Percentiles rank a stretch among this genome's conserved stretches.
Evolutionary conservation across 2,329 filamentous ascomycete genomes (phyloP).

Genomic region (Fusarium torulosum): DNA sequence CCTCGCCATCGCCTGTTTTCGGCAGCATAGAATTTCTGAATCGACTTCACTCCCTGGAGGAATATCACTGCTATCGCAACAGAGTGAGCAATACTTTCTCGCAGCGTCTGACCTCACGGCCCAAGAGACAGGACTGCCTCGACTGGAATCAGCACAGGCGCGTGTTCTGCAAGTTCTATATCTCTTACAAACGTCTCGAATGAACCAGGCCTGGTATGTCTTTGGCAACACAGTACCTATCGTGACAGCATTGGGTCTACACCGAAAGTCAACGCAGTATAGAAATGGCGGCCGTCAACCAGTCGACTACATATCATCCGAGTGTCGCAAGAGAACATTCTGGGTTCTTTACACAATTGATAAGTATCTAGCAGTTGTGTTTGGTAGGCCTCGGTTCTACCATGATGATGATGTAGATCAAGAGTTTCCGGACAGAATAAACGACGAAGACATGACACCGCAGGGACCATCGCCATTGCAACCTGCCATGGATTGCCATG

Average conservation of each 20-base stretch:
- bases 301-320: conserved; percentile 59
- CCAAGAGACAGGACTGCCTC: conserved; percentile 65
- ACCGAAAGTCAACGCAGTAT: conserved; percentile 44
- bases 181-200: conserved; percentile 68
- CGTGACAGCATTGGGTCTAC: conserved; percentile 58
- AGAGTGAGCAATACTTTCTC: conserved; percentile 57
- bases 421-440: conserved; percentile 65
- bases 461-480: conserved; percentile 52
- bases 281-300: conserved; percentile 30
- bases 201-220: conserved; percentile 71
- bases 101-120: conserved; percentile 56
- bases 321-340: conserved; percentile 69
- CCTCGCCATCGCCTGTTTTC: conserved; percentile 59
- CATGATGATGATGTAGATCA: conserved; percentile 75
- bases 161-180: conserved; percentile 70
- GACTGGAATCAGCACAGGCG: conserved; percentile 69
- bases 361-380: conserved; percentile 72
- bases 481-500: conserved; percentile 59
- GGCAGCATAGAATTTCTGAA: conserved; percentile 36
- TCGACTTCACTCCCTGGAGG: background rate
- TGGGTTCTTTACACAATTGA: conserved; percentile 74
- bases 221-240: conserved; percentile 70
- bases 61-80: conserved; percentile 10
- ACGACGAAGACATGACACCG: conserved; percentile 68
- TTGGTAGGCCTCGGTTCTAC: conserved; percentile 70